Evolutionary conservation across 495 filamentous ascomycete species (phyloP).

Genomic region (Neurospora discreta): DNA sequence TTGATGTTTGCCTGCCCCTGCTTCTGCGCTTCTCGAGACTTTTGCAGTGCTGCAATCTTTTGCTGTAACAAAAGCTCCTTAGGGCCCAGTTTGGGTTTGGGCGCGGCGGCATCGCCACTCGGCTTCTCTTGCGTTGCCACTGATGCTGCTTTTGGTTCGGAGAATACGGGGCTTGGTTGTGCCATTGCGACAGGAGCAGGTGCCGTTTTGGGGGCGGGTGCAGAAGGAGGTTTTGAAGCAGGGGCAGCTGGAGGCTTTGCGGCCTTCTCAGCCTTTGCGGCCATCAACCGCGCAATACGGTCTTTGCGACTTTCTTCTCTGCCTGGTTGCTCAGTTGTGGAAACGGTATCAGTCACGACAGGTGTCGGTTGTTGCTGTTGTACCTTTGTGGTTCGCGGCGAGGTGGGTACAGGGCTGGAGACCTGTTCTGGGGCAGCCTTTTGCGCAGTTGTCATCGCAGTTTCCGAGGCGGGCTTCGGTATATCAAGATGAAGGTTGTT

Average conservation of each 20-base stretch:
- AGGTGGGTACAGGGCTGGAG: not conserved
- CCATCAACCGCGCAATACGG: slow-evolving; percentile 61
- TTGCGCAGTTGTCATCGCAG: not conserved
- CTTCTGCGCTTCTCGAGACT: slow-evolving; percentile 19
- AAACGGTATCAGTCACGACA: slow-evolving; percentile 3
- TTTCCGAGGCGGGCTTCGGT: slow-evolving; percentile 13
- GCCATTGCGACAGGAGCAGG: not conserved
- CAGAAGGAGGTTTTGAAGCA: not conserved
- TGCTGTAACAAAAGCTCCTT: slow-evolving; percentile 36
- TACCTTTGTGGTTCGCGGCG: not conserved
- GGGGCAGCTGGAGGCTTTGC: not conserved
- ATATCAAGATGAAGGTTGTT: slow-evolving; percentile 49
- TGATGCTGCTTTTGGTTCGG: slow-evolving; percentile 4
- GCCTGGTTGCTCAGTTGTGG: slow-evolving; percentile 13
- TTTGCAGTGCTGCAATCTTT: slow-evolving; percentile 37
- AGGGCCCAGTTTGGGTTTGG: slow-evolving; percentile 24
- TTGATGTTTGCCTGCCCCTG: slow-evolving; percentile 6
- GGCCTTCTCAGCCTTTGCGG: slow-evolving; percentile 38
- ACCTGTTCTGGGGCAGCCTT: not conserved
- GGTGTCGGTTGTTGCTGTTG: slow-evolving; percentile 2
- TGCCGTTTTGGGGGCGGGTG: not conserved
- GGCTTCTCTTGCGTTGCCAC: slow-evolving; percentile 1
- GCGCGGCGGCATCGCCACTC: slow-evolving; percentile 2
- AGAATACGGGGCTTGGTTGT: not conserved
- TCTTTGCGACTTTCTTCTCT: slow-evolving; percentile 64